Conservation (phyloP, 2,329 filamentous ascomycete genomes). For the Xylaria sp. region DNA sequence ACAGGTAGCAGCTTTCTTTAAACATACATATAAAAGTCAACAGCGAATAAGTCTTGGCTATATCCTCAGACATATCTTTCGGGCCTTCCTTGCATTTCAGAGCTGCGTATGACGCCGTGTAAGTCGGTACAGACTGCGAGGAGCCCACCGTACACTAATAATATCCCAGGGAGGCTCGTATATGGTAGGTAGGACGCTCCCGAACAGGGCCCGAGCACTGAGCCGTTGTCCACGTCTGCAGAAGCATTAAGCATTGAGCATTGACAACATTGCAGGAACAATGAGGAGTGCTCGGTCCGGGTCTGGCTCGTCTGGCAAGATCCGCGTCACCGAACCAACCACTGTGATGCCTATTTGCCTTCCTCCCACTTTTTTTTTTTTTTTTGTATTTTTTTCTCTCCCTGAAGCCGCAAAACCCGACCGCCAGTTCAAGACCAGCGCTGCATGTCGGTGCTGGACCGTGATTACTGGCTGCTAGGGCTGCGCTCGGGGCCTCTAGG, state of each 20-base stretch:
- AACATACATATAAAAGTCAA: neutral
- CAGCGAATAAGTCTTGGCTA: neutral
- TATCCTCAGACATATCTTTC: no score
- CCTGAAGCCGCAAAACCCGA: conserved; percentile 33
- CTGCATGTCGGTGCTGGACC: conserved; percentile 34
- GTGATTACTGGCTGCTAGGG: conserved; percentile 19
- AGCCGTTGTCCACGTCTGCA: conserved; percentile 28
- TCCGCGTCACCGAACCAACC: conserved; percentile 32
- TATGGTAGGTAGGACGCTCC: conserved; percentile 1
- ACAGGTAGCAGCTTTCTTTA: neutral
- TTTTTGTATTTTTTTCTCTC: no score
- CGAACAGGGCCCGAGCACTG: conserved; percentile 5
- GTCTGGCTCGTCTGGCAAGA: conserved; percentile 20
- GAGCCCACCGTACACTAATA: neutral
- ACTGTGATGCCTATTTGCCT: neutral
- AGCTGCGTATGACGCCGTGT: neutral
- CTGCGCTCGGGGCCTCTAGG: conserved; percentile 19
- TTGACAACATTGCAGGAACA: conserved; percentile 27
- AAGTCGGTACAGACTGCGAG: neutral
- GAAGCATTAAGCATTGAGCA: conserved; percentile 17
- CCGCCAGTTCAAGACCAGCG: conserved; percentile 35
- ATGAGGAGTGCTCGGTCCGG: conserved; percentile 19
- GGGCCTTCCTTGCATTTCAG: neutral
- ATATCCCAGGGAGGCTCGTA: neutral
- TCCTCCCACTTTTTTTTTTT: conserved; percentile 34